phyloP scores from a whole-genome alignment of 805 yeast species.

The Ogataea angusta region DNA sequence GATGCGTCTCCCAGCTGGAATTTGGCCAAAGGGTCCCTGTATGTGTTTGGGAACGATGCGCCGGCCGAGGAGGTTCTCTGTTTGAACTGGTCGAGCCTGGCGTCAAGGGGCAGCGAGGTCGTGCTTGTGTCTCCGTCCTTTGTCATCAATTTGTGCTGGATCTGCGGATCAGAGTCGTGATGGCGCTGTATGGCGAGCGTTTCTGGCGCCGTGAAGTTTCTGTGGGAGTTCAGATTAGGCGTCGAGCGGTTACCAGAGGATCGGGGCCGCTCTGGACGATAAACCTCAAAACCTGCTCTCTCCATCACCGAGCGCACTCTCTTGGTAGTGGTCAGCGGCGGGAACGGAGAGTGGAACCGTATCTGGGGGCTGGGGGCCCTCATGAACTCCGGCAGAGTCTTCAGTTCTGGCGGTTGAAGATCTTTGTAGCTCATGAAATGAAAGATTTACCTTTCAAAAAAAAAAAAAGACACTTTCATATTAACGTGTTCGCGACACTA shows the following conservation, averaged over 20 bases:
- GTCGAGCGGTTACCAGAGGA: constrained; percentile 11
- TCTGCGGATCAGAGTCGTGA: constrained; percentile 16
- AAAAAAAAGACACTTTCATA: neutral
- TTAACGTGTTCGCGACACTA: constrained; percentile 2
- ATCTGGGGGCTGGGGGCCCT: constrained; percentile 31
- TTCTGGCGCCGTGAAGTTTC: constrained; percentile 26
- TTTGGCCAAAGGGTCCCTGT: neutral
- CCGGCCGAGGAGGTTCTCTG: constrained; percentile 2
- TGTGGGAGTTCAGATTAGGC: constrained; percentile 9
- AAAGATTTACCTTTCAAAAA: neutral
- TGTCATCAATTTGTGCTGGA: constrained; percentile 1
- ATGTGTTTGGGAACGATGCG: neutral
- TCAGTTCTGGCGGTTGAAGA: constrained; percentile 22
- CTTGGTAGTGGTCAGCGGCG: constrained; percentile 62
- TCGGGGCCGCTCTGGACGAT: constrained; percentile 28
- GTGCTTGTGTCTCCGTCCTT: neutral
- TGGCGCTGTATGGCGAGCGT: constrained; percentile 6
- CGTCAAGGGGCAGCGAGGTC: constrained; percentile 5
- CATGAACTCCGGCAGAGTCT: constrained; percentile 33
- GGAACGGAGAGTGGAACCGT: constrained; percentile 56
- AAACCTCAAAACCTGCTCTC: constrained; percentile 76
- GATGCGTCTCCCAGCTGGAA: constrained; percentile 9
- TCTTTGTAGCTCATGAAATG: constrained; percentile 14
- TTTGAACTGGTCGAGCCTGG: neutral
- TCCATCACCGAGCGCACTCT: constrained; percentile 70